phyloP scores from a whole-genome alignment of 78 protist genomes.

The Protostelium mycophagum region DNA sequence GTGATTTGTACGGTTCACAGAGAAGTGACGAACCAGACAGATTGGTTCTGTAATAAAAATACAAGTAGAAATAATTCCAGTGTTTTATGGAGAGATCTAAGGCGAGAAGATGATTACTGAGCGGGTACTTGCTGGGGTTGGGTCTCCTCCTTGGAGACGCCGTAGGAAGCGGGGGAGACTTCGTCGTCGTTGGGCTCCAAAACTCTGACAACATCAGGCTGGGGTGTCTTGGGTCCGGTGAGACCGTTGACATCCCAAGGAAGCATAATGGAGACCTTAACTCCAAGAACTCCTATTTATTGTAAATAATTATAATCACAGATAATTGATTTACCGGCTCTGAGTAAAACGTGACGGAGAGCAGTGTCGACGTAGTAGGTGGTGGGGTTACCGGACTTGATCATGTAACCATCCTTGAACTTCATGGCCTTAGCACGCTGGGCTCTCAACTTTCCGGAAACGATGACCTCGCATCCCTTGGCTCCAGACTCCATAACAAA shows the following conservation, averaged over 20 bases:
- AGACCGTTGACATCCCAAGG: constrained; percentile 91
- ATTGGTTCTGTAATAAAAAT: no score
- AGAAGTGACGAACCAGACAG: no score
- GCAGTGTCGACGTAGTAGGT: constrained; percentile 87
- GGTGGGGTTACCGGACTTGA: constrained; percentile 92
- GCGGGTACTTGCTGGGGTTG: constrained; percentile 1
- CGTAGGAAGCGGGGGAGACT: background rate
- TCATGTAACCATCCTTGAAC: constrained; percentile 99
- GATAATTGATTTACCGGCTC: constrained; percentile 78
- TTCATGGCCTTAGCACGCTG: constrained; percentile 99
- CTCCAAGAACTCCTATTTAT: constrained; percentile 87
- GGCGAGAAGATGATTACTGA: no score
- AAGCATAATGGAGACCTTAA: constrained; percentile 97
- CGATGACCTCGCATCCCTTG: constrained; percentile 97
- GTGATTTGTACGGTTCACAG: no score
- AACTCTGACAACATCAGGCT: background rate
- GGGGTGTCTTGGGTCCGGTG: constrained; percentile 70
- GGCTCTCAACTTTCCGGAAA: constrained; percentile 98
- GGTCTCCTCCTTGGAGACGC: background rate
- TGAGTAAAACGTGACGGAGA: constrained; percentile 87
- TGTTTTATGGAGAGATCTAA: no score
- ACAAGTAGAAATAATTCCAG: no score
- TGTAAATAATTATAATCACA: background rate
- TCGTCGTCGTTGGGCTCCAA: background rate
- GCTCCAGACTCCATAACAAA: constrained; percentile 98